Evolutionary conservation across 257 asterid species (phyloP).

Genomic region (Knoxia roxburghii): DNA sequence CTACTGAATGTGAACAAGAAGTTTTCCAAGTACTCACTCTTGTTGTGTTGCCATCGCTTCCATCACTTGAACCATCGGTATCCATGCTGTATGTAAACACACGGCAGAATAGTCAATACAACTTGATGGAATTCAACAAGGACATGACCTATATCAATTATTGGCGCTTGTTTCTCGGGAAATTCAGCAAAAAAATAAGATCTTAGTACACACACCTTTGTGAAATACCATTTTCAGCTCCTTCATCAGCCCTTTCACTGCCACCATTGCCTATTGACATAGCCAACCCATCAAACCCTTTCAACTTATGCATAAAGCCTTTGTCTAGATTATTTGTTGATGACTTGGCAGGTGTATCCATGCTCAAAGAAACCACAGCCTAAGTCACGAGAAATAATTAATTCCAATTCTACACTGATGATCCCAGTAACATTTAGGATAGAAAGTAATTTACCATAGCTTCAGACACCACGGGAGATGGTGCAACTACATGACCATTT

Average conservation of each 20-base stretch:
- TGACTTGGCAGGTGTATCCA: slow-evolving; percentile 58
- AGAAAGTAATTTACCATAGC: slow-evolving; percentile 19
- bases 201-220: slow-evolving; percentile 57
- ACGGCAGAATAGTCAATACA: slow-evolving; percentile 16
- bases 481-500: slow-evolving; percentile 22
- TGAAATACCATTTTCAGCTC: slow-evolving; percentile 44
- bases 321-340: slow-evolving; percentile 46
- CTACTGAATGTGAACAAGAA: background rate
- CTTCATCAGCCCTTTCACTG: slow-evolving; percentile 50
- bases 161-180: background rate
- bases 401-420: background rate
- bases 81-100: slow-evolving; percentile 49
- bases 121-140: slow-evolving; percentile 6
- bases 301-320: slow-evolving; percentile 60
- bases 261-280: slow-evolving; percentile 78
- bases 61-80: slow-evolving; percentile 77
- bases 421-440: background rate
- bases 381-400: slow-evolving; percentile 21
- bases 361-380: slow-evolving; percentile 62
- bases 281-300: slow-evolving; percentile 76
- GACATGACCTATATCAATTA: background rate
- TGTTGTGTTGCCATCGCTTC: slow-evolving; percentile 61
- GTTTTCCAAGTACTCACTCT: slow-evolving; percentile 37
- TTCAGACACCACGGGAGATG: slow-evolving; percentile 26
- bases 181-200: background rate